Evolutionary conservation across 768 basidiomycete genomes (phyloP).

Genomic region (Mycena kentingensis): DNA sequence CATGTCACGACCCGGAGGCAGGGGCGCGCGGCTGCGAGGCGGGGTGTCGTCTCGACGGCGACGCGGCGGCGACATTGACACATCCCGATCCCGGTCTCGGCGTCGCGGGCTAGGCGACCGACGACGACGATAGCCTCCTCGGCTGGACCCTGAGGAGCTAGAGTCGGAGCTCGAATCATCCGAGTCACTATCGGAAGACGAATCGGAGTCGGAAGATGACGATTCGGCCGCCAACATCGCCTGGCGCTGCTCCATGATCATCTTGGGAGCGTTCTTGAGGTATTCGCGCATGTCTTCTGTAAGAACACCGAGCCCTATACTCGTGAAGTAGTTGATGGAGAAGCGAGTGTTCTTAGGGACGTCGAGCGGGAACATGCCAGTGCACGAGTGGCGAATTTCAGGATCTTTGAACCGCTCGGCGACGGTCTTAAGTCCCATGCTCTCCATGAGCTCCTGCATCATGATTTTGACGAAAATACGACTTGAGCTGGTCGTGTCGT

Average conservation of each 20-base stretch:
- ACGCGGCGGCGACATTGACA: constrained; percentile 4
- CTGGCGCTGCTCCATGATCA: constrained; percentile 93
- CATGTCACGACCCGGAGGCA: neutral
- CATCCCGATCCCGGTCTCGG: neutral
- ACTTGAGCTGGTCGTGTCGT: constrained; percentile 92
- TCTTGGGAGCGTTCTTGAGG: constrained; percentile 89
- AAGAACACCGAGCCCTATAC: constrained; percentile 83
- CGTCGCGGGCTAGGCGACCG: constrained; percentile 2
- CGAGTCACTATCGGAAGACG: constrained; percentile 24
- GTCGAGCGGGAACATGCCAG: constrained; percentile 92
- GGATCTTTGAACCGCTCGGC: constrained; percentile 89
- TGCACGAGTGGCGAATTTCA: constrained; percentile 71
- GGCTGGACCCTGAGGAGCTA: constrained; percentile 27
- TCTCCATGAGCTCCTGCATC: constrained; percentile 93
- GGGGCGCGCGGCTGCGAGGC: constrained; percentile 1
- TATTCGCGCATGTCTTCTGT: constrained; percentile 98
- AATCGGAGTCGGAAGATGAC: constrained; percentile 38
- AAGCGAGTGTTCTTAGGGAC: constrained; percentile 96
- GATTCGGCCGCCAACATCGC: constrained; percentile 78
- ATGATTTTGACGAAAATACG: constrained; percentile 98
- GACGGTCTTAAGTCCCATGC: constrained; percentile 85
- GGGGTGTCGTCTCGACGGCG: constrained; percentile 21
- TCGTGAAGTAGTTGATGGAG: constrained; percentile 97
- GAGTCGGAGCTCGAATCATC: constrained; percentile 40
- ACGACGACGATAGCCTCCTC: constrained; percentile 24